These are phyloP conservation scores for Pelagomonas calceolata DNA, from an alignment of 108 stramenopile genomes.

Conservation along the genomic window DNA sequence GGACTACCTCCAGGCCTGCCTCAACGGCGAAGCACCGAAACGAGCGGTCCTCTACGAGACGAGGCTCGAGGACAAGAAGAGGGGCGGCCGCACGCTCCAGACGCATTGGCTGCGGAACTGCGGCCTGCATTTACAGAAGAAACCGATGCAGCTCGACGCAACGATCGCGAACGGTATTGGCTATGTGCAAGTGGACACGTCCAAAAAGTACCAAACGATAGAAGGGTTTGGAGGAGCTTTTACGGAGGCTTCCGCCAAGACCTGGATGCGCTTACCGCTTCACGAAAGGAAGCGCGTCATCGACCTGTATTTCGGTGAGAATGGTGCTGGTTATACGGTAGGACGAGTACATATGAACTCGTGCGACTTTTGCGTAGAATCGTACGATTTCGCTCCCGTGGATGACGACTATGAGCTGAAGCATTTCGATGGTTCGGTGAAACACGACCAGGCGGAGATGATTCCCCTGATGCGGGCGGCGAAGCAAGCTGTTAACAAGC, in stretches of 20 bases:
- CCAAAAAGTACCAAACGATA: conserved; percentile 34
- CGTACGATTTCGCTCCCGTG: conserved; percentile 72
- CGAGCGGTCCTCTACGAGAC: no score
- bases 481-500: conserved; percentile 5
- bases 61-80: no score
- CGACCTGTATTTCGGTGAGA: conserved; percentile 73
- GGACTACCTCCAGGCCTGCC: no score
- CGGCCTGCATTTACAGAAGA: no score
- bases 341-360: conserved; percentile 86
- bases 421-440: conserved; percentile 59
- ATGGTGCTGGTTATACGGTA: conserved; percentile 64
- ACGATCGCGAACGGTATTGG: no score
- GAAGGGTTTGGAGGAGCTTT: conserved; percentile 91
- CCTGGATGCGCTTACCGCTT: conserved; percentile 59
- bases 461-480: conserved; percentile 54
- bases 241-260: conserved; percentile 79
- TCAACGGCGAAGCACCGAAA: no score
- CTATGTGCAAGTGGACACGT: no score
- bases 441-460: conserved; percentile 66
- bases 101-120: no score
- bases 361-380: conserved; percentile 81
- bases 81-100: no score
- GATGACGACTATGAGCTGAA: conserved; percentile 72
- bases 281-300: conserved; percentile 56
- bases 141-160: no score